Evolutionary conservation across 805 yeast genomes (phyloP), one percentile per base, ranked within the genome.

Genomic region (Osmozyma mogii): DNA sequence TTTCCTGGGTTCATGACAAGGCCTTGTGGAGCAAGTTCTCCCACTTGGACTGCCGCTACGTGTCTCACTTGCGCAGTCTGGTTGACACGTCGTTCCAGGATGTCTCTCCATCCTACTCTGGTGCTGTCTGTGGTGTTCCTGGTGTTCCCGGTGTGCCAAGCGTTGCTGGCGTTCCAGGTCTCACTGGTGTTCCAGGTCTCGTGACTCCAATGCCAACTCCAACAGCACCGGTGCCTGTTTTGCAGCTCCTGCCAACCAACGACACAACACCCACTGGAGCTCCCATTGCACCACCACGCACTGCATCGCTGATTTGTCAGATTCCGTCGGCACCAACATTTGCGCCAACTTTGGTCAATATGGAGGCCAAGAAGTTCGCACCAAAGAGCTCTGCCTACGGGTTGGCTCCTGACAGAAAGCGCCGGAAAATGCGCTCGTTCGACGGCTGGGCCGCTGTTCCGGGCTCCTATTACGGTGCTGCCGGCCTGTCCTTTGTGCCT

Each of bases 1-100:
- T 43, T 25, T 29, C 23, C 14, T 28, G 38, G 8, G 28, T 28
- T 11, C 41, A 37, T 21, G 35, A 35, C 24, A 22, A 8, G 8
- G n/a, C 16, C 22, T 4, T 17, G 15, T 42, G 46, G 46, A 20
- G 15, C 13, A n/a, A 5, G 6, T 32, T 38, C 15, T 26, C 20
- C 9, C 31, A 21, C 12, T 23, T 39, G 24, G 27, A 16, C 5
- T 12, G 3, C 27, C 16, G 4, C 4, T 13, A 13, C 32, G 9
- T 25, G 11, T 22, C 25, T n/a, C 22, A 28, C 10, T 3, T 15
- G 11, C 24, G 24, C 19, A 17, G 18, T 8, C 14, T 19, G 11
- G 19, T 20, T 12, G 24, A 15, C 24, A 14, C 24, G 4, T 11
- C 5, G 8, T 24, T 7, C 17, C 16, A 12, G 17, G 10, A n/a